Percentiles rank a stretch among this genome's conserved stretches.
Conservation (phyloP, 169 alveolate genomes). For the Cryptosporidium sp. region DNA sequence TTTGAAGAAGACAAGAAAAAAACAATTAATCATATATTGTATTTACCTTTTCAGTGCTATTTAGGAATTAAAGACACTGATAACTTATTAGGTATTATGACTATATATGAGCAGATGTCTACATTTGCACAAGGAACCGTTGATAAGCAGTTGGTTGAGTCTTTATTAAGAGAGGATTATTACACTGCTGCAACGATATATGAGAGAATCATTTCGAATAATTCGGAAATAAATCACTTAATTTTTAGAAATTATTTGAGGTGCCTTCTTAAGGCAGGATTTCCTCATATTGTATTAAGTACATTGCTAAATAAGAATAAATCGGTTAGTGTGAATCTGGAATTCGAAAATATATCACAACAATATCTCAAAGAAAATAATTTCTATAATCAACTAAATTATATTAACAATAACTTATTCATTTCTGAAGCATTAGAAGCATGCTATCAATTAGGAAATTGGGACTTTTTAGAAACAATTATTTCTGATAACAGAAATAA, state of each 20-base stretch:
- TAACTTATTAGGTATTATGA: slow-evolving; percentile 52
- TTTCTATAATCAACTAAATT: neutral
- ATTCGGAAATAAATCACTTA: neutral
- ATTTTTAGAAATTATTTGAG: slow-evolving; percentile 35
- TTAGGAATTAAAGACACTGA: slow-evolving; percentile 63
- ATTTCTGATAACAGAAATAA: slow-evolving; percentile 13
- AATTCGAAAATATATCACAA: neutral
- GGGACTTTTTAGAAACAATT: slow-evolving; percentile 31
- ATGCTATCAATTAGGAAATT: slow-evolving; percentile 46
- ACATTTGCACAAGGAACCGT: neutral
- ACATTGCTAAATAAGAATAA: neutral
- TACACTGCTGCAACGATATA: slow-evolving; percentile 41
- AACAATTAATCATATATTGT: slow-evolving; percentile 35
- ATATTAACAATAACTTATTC: neutral
- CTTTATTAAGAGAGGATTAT: slow-evolving; percentile 47
- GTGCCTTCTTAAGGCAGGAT: slow-evolving; percentile 60
- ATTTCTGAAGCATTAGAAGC: slow-evolving; percentile 72
- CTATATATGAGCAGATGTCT: slow-evolving; percentile 52
- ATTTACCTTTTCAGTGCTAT: slow-evolving; percentile 58
- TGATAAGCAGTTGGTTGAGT: slow-evolving; percentile 40
- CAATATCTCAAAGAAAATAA: neutral
- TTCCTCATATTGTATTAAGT: slow-evolving; percentile 46
- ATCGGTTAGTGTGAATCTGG: neutral
- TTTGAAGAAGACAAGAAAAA: slow-evolving; percentile 30
- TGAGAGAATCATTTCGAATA: slow-evolving; percentile 42